Percentiles rank a stretch among this genome's conserved stretches.
Evolutionary conservation across 1,139 yeast genomes (phyloP).

Genomic region (Tardiomyces blankii): DNA sequence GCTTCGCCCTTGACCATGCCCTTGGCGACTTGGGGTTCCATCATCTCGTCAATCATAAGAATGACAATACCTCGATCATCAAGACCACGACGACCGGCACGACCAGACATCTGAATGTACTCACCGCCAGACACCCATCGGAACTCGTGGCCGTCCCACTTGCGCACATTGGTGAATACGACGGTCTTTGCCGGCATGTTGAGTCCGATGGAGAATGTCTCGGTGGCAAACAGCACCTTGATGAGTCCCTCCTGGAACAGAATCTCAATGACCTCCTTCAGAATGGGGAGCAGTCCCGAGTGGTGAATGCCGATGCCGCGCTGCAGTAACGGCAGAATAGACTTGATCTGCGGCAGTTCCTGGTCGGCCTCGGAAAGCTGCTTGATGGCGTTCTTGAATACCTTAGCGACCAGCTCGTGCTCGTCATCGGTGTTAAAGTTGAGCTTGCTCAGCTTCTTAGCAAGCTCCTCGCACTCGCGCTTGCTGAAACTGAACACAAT

Average conservation of each 20-base stretch:
- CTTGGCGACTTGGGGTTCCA: constrained; percentile 98
- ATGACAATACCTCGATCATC: constrained; percentile 98
- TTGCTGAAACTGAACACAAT: constrained; percentile 95
- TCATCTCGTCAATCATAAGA: constrained; percentile 97
- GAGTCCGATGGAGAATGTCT: constrained; percentile 96
- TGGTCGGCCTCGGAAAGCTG: constrained; percentile 82
- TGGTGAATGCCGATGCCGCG: constrained; percentile 99
- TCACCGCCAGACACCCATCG: constrained; percentile 99
- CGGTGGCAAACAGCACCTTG: constrained; percentile 93
- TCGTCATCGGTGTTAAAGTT: constrained; percentile 92
- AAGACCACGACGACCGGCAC: constrained; percentile 99
- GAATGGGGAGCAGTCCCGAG: constrained; percentile 88
- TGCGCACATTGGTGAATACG: constrained; percentile 92
- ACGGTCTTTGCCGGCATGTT: constrained; percentile 96
- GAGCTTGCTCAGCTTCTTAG: constrained; percentile 86
- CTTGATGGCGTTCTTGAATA: constrained; percentile 80
- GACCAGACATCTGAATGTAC: constrained; percentile 98
- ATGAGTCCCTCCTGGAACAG: constrained; percentile 92
- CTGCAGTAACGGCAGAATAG: constrained; percentile 72
- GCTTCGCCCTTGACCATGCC: constrained; percentile 99
- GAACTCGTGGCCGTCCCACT: constrained; percentile 95
- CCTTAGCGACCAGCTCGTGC: constrained; percentile 77
- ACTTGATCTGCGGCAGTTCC: constrained; percentile 88
- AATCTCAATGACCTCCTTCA: constrained; percentile 94
- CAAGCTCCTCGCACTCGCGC: constrained; percentile 90